Conservation (phyloP, 164 flowering plant species). For the Annona cherimola region DNA sequence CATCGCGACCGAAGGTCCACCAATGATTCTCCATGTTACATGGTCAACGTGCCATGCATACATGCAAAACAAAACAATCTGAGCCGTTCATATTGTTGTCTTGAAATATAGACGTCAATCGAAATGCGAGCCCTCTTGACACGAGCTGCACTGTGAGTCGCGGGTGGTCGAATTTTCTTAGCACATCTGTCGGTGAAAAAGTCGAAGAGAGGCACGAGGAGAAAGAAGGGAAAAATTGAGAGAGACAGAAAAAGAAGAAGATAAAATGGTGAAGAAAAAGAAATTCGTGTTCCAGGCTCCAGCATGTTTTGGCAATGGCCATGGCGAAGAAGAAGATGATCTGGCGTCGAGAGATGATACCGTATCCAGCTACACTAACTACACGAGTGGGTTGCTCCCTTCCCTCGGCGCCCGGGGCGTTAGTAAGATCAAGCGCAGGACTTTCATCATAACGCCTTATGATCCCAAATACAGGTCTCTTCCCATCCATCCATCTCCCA, state of each 20-base stretch:
- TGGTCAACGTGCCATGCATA: too few species aligned
- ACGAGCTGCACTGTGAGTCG: too few species aligned
- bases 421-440: slow-evolving; percentile 57
- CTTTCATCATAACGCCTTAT: slow-evolving; percentile 66
- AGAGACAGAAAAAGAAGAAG: background rate
- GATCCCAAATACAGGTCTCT: slow-evolving; percentile 73
- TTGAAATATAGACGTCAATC: too few species aligned
- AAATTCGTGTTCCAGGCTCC: slow-evolving; percentile 28
- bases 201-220: background rate
- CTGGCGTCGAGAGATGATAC: slow-evolving; percentile 63
- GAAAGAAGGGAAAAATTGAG: background rate
- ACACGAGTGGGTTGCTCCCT: slow-evolving; percentile 64
- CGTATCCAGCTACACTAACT: slow-evolving; percentile 70
- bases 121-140: too few species aligned
- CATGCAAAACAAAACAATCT: too few species aligned
- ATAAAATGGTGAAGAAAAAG: slow-evolving; percentile 11
- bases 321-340: slow-evolving; percentile 52
- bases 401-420: slow-evolving; percentile 80
- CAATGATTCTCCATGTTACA: too few species aligned
- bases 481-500: background rate
- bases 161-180: background rate
- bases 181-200: background rate
- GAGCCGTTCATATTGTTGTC: too few species aligned
- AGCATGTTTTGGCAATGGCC: slow-evolving; percentile 15
- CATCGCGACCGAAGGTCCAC: too few species aligned